phyloP scores from a whole-genome alignment of 805 yeast species.

The Hanseniaspora hatyaiensis region DNA sequence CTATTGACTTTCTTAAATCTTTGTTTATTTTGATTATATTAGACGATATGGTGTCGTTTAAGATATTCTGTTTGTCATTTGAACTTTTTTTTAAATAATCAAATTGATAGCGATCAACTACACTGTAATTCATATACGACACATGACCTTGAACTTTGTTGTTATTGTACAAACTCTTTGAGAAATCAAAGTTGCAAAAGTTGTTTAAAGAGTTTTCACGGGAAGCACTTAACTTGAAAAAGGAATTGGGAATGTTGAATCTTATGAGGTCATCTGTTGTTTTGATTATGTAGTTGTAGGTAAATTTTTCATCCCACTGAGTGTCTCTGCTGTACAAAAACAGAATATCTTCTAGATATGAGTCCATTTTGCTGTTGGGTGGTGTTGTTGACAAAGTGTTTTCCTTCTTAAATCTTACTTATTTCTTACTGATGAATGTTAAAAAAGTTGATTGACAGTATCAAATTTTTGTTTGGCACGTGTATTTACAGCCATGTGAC shows the following conservation, averaged over 20 bases:
- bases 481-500: too few species aligned
- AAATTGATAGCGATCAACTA: neutral
- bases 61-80: neutral
- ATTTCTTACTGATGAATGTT: too few species aligned
- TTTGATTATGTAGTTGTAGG: conserved; percentile 13
- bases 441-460: too few species aligned
- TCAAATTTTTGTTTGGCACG: too few species aligned
- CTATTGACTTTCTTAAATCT: neutral
- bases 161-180: neutral
- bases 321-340: conserved; percentile 8
- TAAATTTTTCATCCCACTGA: conserved; percentile 14
- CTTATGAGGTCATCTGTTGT: conserved; percentile 18
- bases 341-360: conserved; percentile 5
- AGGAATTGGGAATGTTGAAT: conserved; percentile 8
- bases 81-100: neutral
- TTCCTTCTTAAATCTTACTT: too few species aligned
- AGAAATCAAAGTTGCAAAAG: conserved; percentile 10
- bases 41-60: neutral
- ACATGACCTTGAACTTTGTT: conserved; percentile 2
- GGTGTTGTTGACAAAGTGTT: neutral
- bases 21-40: conserved; percentile 1
- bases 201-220: conserved; percentile 4
- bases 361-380: conserved; percentile 2
- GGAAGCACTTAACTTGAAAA: conserved; percentile 9
- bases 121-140: conserved; percentile 6